Evolutionary conservation across 352 stramenopile genomes (phyloP).

Genomic region (Phytophthora nicotianae): DNA sequence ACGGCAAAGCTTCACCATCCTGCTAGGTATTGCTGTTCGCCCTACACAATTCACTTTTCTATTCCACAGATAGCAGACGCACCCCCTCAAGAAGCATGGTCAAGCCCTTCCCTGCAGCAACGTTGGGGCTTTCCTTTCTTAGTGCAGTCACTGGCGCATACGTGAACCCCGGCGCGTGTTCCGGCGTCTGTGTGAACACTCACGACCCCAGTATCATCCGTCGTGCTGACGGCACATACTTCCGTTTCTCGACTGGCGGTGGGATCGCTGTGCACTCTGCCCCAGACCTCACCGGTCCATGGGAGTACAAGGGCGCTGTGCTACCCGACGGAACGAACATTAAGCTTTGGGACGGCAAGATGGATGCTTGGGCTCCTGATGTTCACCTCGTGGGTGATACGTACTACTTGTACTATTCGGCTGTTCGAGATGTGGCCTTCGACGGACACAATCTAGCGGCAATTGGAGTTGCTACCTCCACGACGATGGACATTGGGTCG

Average conservation of each 20-base stretch:
- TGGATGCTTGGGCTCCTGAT: constrained; percentile 26
- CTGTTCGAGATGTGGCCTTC: constrained; percentile 19
- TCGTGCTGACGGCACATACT: constrained; percentile 32
- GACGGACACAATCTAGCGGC: constrained; percentile 28
- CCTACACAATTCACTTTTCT: constrained; percentile 1
- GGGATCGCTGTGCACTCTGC: constrained; percentile 27
- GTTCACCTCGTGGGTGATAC: constrained; percentile 31
- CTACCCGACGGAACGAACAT: constrained; percentile 31
- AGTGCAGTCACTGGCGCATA: constrained; percentile 9
- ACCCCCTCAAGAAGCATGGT: constrained; percentile 1
- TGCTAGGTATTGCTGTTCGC: not conserved
- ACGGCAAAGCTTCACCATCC: not conserved
- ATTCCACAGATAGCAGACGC: not conserved
- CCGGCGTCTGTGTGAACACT: constrained; percentile 26
- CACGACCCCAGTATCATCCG: constrained; percentile 37
- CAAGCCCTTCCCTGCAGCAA: constrained; percentile 2
- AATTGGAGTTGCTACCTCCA: constrained; percentile 22
- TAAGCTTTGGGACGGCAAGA: constrained; percentile 32
- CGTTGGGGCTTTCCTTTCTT: constrained; percentile 8
- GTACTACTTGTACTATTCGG: constrained; percentile 38
- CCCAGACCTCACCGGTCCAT: constrained; percentile 18
- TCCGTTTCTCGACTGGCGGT: constrained; percentile 33
- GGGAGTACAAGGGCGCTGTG: constrained; percentile 28
- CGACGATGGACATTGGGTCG: constrained; percentile 24
- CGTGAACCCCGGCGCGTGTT: constrained; percentile 17